Base-by-base conservation (phyloP, 306 rosid species). In the Argentina anserina region DNA sequence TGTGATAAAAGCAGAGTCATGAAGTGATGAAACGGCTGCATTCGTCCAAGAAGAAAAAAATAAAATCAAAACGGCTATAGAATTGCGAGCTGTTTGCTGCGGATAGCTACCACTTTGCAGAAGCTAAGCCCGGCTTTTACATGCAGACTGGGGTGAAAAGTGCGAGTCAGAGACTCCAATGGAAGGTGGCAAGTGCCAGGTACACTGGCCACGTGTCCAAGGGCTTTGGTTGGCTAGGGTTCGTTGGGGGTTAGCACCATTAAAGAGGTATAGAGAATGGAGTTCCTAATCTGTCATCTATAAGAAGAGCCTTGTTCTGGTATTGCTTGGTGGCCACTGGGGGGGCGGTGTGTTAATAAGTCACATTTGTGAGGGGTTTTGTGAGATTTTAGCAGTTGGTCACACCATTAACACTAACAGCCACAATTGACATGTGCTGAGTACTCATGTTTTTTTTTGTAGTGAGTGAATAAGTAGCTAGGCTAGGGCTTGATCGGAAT, bases 131-230 rank as follows among this genome's bases (percentile, higher is more conserved):
- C 65, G 15, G 65, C 65, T 29, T 59, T 59, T 59, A 59, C 65
- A 28, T 59, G 65, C 65, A 59, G 65, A 29, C 11, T 31, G 9
- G 37, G 11, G 65, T 17, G 39, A 7, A 58, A 59, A 28, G 11
- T 59, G 65, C 15, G 65, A 59, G 65, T 13, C 65, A 59, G 65
- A 58, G 64, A 59, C 65, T 59, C 65, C 39, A 29, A 28, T 59
- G 65, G 66, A 61, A 33, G 66, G 42, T 61, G 66, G 25, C 14
- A 4, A 61, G 34, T 60, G 40, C 39, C 40, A 60, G 31, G 66
- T 33, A 42, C 17, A 20, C 8, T 33, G 1, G 18, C 66, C 66
- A 61, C 66, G 66, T 61, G 66, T 61, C 42, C 42, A 25, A 7
- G 37, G n/a, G 64, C n/a, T 15, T 58, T 52, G 7, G 6, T 55